A percentile compares a stretch with the other conserved stretches of the same genome.
Conservation (phyloP, 2,329 filamentous ascomycete species). For the Raffaelea deltoideospora region DNA sequence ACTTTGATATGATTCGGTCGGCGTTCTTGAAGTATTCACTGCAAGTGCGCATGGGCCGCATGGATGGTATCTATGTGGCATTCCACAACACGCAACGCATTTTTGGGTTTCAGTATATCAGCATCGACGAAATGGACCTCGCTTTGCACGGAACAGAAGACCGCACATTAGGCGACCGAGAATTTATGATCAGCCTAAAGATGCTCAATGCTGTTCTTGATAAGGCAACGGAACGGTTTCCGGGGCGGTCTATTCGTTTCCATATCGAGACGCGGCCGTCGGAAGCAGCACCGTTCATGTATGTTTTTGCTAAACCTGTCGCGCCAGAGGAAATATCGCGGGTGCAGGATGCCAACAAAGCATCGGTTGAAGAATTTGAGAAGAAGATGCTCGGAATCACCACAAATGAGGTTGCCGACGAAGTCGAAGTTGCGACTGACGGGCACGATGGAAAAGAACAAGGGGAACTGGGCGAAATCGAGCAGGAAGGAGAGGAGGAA, state of each 20-base stretch:
- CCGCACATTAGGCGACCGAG: conserved; percentile 54
- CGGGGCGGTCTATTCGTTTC: conserved; percentile 59
- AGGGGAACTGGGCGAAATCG: conserved; percentile 8
- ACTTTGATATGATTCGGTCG: conserved; percentile 88
- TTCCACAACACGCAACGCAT: conserved; percentile 92
- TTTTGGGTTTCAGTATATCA: conserved; percentile 94
- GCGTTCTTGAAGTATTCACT: conserved; percentile 95
- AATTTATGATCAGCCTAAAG: conserved; percentile 69
- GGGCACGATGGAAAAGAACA: conserved; percentile 1
- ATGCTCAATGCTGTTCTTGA: conserved; percentile 70
- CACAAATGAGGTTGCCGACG: conserved; percentile 12
- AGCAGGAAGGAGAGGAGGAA: conserved; percentile 13
- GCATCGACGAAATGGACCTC: conserved; percentile 73
- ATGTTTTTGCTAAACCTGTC: conserved; percentile 81
- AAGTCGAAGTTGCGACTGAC: background rate
- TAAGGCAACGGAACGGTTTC: conserved; percentile 59
- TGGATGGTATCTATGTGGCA: conserved; percentile 97
- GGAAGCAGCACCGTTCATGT: conserved; percentile 49
- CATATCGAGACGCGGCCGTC: conserved; percentile 63
- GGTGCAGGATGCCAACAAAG: conserved; percentile 56
- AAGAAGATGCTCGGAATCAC: conserved; percentile 39
- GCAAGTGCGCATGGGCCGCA: conserved; percentile 90
- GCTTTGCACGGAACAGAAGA: conserved; percentile 68
- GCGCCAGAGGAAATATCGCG: conserved; percentile 52
- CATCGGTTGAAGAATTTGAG: conserved; percentile 55